Percentiles rank a stretch among this genome's conserved stretches.
phyloP scores from a whole-genome alignment of 164 flowering plant genomes.

The Santalum album region DNA sequence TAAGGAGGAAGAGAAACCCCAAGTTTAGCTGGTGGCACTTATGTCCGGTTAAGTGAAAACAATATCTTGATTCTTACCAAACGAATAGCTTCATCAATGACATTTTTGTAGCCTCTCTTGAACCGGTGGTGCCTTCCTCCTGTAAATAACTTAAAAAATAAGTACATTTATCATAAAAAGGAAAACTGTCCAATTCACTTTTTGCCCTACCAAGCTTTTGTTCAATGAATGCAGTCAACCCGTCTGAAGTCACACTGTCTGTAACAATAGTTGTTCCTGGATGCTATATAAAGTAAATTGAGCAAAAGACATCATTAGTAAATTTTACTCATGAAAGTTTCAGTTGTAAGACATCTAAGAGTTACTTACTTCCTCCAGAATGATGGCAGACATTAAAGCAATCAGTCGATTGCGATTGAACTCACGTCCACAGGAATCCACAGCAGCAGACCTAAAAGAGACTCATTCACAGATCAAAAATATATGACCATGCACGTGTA shows the following conservation, averaged over 20 bases:
- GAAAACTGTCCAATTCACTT: not conserved
- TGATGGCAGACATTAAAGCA: conserved; percentile 92
- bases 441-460: conserved; percentile 90
- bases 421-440: conserved; percentile 85
- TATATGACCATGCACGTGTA: not conserved
- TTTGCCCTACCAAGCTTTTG: conserved; percentile 71
- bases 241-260: conserved; percentile 98
- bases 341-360: not conserved
- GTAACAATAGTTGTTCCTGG: conserved; percentile 97
- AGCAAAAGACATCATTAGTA: conserved; percentile 3
- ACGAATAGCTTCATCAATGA: conserved; percentile 97
- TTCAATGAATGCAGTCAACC: conserved; percentile 82
- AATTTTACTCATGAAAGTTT: not conserved
- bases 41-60: not conserved
- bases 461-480: not conserved
- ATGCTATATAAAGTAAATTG: conserved; percentile 43
- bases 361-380: conserved; percentile 85
- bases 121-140: conserved; percentile 97
- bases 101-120: conserved; percentile 97
- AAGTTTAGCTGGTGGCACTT: not conserved
- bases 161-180: conserved; percentile 7
- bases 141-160: conserved; percentile 15
- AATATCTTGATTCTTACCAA: conserved; percentile 42
- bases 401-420: conserved; percentile 86
- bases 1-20: not conserved